A percentile compares a stretch with the other conserved stretches of the same genome.
These are phyloP conservation scores for Malassezia psittaci DNA, from an alignment of 1,284 basidiomycete species.

Conservation along the genomic window DNA sequence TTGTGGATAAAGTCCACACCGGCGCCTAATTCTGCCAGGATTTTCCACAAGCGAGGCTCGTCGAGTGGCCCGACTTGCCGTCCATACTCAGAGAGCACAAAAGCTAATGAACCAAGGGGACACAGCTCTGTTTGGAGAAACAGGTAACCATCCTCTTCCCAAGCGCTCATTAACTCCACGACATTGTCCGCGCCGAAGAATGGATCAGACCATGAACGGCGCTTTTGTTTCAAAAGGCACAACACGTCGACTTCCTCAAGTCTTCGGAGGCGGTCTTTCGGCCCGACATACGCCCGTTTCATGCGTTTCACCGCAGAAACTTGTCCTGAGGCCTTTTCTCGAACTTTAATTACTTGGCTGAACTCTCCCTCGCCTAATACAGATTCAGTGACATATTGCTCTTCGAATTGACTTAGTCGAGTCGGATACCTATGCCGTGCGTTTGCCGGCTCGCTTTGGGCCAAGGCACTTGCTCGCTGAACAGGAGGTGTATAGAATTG, in stretches of 20 bases:
- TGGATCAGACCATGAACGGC: slow-evolving; percentile 12
- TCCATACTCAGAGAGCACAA: slow-evolving; percentile 88
- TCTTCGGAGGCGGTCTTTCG: slow-evolving; percentile 70
- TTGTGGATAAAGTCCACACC: slow-evolving; percentile 79
- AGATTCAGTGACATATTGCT: slow-evolving; percentile 64
- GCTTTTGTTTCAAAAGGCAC: slow-evolving; percentile 56
- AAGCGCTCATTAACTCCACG: slow-evolving; percentile 82
- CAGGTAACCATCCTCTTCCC: slow-evolving; percentile 85
- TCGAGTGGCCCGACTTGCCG: slow-evolving; percentile 69
- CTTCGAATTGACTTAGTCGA: slow-evolving; percentile 26
- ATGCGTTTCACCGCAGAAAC: slow-evolving; percentile 89
- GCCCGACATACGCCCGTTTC: slow-evolving; percentile 75
- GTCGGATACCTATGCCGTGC: slow-evolving; percentile 3
- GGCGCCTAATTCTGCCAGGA: slow-evolving; percentile 70
- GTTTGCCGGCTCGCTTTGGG: slow-evolving; percentile 9
- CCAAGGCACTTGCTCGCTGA: not conserved
- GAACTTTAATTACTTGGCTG: slow-evolving; percentile 83
- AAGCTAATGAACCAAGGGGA: slow-evolving; percentile 77
- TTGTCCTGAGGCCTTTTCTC: slow-evolving; percentile 57
- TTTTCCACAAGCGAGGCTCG: slow-evolving; percentile 93
- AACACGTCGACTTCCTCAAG: slow-evolving; percentile 92
- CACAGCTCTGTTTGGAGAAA: slow-evolving; percentile 94
- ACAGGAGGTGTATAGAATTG: slow-evolving; percentile 1
- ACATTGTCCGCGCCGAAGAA: slow-evolving; percentile 61
- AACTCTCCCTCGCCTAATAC: slow-evolving; percentile 87